A percentile compares a stretch with the other conserved stretches of the same genome.
phyloP scores from a whole-genome alignment of 495 filamentous ascomycete genomes.

The Ascobolus immersus region DNA sequence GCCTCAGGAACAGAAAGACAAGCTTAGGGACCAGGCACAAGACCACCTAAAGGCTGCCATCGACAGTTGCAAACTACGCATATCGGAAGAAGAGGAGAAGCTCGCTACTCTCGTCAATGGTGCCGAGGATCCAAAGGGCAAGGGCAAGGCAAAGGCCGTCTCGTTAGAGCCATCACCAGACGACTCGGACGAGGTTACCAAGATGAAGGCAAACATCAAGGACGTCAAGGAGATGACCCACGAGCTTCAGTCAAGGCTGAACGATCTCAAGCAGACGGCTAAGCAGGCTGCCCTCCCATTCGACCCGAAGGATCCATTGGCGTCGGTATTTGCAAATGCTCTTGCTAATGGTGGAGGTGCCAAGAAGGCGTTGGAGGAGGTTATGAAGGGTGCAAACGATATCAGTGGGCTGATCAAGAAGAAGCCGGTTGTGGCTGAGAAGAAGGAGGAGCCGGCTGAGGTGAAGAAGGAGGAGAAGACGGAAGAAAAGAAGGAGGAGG shows the following conservation, averaged over 20 bases:
- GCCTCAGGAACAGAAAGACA: conserved; percentile 30
- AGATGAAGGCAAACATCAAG: conserved; percentile 39
- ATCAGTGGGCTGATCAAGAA: conserved; percentile 63
- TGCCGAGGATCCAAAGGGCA: conserved; percentile 24
- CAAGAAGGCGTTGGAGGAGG: conserved; percentile 49
- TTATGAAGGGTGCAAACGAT: conserved; percentile 57
- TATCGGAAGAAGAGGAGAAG: conserved; percentile 43
- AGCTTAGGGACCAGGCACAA: conserved; percentile 48
- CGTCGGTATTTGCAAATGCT: conserved; percentile 47
- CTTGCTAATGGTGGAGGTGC: conserved; percentile 39
- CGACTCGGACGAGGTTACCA: conserved; percentile 23
- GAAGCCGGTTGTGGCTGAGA: no score
- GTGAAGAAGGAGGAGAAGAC: conserved; percentile 69
- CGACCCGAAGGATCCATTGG: conserved; percentile 25
- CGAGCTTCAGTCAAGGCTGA: conserved; percentile 66
- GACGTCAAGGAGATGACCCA: conserved; percentile 68
- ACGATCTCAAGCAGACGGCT: conserved; percentile 32
- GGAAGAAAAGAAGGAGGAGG: conserved; percentile 14
- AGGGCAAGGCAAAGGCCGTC: conserved; percentile 14
- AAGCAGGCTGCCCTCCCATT: conserved; percentile 28
- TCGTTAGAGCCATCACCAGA: background rate
- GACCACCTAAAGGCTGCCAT: conserved; percentile 62
- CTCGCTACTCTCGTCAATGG: conserved; percentile 26
- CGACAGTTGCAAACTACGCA: conserved; percentile 45
- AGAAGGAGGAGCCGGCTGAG: conserved; percentile 2